Percentiles rank a stretch among this genome's conserved stretches.
These are phyloP conservation scores for Cynanchum wilfordii DNA, from an alignment of 257 asterid genomes.

Conservation along the genomic window DNA sequence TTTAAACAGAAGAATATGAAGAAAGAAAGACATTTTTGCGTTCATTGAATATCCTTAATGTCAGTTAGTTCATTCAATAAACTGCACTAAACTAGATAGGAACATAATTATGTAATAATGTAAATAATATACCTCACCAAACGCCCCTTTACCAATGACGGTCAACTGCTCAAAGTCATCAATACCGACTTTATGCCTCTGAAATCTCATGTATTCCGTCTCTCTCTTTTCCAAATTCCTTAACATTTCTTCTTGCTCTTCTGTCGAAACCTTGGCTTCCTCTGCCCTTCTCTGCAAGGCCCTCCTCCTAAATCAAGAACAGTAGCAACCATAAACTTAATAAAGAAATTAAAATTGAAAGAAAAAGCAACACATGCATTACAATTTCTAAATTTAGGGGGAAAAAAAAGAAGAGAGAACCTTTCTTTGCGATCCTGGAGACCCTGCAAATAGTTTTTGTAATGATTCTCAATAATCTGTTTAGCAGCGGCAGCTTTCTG, in stretches of 20 bases:
- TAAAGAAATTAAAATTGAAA: background rate
- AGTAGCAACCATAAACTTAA: background rate
- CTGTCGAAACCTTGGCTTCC: constrained; percentile 75
- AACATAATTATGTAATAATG: background rate
- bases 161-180: constrained; percentile 94
- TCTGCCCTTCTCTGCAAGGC: constrained; percentile 83
- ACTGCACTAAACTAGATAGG: background rate
- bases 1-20: too few relatives aligned
- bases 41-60: background rate
- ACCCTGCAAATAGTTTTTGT: constrained; percentile 84
- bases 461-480: constrained; percentile 91
- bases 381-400: background rate
- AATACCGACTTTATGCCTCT: constrained; percentile 95
- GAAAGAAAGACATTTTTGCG: background rate
- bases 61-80: background rate
- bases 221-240: constrained; percentile 89
- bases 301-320: constrained; percentile 52
- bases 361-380: background rate
- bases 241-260: constrained; percentile 83
- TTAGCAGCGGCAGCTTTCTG: constrained; percentile 97
- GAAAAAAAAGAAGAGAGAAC: constrained; percentile 18
- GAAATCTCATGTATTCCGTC: constrained; percentile 94
- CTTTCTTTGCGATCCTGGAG: constrained; percentile 94
- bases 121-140: constrained; percentile 59
- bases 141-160: constrained; percentile 91